phyloP scores from a whole-genome alignment of 148 eudicot genomes.

The Cornus controversa region DNA sequence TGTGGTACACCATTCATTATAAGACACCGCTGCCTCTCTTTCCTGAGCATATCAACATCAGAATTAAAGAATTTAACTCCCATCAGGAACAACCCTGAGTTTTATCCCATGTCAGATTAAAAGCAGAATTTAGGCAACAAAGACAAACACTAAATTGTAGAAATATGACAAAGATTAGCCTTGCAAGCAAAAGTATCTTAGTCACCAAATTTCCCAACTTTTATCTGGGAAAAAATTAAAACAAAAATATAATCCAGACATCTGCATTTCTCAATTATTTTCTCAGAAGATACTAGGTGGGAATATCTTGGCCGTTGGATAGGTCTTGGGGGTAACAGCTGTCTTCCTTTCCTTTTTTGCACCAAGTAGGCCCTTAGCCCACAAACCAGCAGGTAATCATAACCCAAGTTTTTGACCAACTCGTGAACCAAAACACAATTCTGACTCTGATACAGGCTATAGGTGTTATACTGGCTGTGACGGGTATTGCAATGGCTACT shows the following conservation, averaged over 20 bases:
- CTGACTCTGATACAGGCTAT: background rate
- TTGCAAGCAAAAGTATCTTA: background rate
- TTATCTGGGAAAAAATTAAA: no score
- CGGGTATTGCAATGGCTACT: no score
- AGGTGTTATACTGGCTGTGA: no score
- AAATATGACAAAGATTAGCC: background rate
- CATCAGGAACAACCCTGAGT: background rate
- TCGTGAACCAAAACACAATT: background rate
- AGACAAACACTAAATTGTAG: background rate
- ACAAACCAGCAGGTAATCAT: background rate
- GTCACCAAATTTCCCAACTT: no score
- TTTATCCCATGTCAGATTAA: background rate
- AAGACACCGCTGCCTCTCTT: constrained; percentile 55
- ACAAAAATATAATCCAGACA: no score
- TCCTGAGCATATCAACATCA: constrained; percentile 44
- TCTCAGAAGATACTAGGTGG: background rate
- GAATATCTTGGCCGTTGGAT: background rate
- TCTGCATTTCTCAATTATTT: no score
- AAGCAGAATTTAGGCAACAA: background rate
- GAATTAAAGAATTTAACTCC: constrained; percentile 4
- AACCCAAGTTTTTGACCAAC: background rate
- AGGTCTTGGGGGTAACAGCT: background rate
- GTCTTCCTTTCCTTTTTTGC: background rate
- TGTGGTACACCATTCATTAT: constrained; percentile 50
- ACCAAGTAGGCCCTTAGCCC: background rate